Percentiles rank a stretch among this genome's conserved stretches.
phyloP scores from a whole-genome alignment of 1,284 basidiomycete genomes.

The Apiotrichum laibachii region DNA sequence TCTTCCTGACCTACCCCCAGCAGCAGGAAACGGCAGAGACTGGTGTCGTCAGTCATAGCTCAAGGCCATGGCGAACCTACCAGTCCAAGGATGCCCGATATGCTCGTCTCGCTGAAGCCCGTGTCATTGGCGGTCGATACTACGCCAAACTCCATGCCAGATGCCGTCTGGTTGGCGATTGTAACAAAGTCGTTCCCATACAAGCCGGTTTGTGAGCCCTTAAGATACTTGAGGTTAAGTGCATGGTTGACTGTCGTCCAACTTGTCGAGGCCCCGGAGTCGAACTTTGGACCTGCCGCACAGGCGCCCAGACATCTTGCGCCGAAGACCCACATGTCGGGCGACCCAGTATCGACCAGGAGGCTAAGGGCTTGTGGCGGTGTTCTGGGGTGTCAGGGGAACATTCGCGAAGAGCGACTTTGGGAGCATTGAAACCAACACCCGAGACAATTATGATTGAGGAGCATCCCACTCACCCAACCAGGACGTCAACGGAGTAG shows the following conservation, averaged over 20 bases:
- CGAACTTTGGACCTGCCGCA: background rate
- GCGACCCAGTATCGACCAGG: background rate
- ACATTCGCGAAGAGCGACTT: too few species aligned
- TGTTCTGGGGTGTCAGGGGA: background rate
- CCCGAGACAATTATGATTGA: too few species aligned
- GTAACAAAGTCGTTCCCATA: background rate
- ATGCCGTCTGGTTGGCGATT: background rate
- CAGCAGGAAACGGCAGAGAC: background rate
- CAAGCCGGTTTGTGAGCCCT: background rate
- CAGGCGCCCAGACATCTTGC: background rate
- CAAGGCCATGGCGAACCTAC: background rate
- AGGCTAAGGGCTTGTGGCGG: background rate
- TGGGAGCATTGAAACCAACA: too few species aligned
- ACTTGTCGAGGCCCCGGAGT: background rate
- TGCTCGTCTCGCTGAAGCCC: background rate
- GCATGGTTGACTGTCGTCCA: background rate
- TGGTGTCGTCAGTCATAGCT: background rate
- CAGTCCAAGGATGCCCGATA: constrained; percentile 6
- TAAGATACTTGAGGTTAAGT: background rate
- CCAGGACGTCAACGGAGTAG: background rate
- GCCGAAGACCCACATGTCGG: background rate
- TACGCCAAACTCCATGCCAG: background rate
- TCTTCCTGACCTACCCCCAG: background rate
- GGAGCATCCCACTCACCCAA: background rate
- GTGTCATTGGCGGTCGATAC: background rate